Evolutionary conservation across 257 asterid genomes (phyloP), one percentile per base, ranked within the genome.

Genomic region (Solanum sejunctum): DNA sequence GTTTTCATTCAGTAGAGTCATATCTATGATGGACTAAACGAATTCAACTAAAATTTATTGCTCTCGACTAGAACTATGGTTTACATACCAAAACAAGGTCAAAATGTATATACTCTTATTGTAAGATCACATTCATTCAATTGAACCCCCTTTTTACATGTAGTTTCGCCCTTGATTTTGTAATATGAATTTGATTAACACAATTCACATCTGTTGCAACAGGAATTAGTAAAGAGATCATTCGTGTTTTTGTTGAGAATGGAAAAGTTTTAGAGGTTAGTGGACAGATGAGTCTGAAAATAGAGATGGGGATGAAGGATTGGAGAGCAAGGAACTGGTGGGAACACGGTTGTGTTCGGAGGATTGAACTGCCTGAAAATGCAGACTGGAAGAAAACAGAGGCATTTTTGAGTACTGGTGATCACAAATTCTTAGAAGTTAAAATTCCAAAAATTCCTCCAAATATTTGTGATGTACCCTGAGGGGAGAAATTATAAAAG

Each of bases 261-360:
- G 95, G 95, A 17, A 90, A 91, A 88, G 90, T 92, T 56, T 12
- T 94, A 84, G 99, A 93, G 93, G 89, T 95, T 7, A 89, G 92
- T 61, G 95, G 94, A 5, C 86, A 75, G 77, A 87, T 89, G 92
- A 91, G 87, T 86, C 92, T 90, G 32, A 90, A 88, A 55, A 86
- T 70, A 16, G 92, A 89, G 73, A 11, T 80, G 3, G 86, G 70
- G 86, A 80, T 66, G 8, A 88, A 85, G 85, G 91, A 91, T 28
- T 93, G 98, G 98, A 92, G 83, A 87, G 88, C 84, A 54, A 43
- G 90, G 67, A 87, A 88, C 0, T 94, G 98, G 98, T 95, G 98
- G 98, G 98, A 95, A 90, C 89, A 92, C n/a, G 97, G 98, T 12
- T 94, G 49, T 69, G 98, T 92, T 26, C 85, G 98, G 57, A 88